Evolutionary conservation across 2,329 filamentous ascomycete genomes (phyloP), one percentile per base, ranked within the genome.

Genomic region (Neonectria sp.): DNA sequence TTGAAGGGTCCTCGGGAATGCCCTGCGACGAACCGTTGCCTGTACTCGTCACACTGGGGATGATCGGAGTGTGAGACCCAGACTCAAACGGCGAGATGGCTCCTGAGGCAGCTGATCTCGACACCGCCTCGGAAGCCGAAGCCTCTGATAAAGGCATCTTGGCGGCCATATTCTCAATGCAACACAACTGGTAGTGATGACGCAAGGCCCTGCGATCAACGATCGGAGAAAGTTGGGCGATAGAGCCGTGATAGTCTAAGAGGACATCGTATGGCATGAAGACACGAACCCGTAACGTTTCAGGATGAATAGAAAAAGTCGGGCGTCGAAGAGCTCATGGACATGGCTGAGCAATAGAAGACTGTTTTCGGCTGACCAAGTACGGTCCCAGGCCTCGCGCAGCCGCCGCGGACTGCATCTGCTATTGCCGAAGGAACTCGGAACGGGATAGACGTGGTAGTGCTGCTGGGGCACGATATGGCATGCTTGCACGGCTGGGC

Each of bases 221-320:
- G 9, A 3, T 40, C 15, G 12, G 13, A 40, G 35, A 17, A 4
- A 40, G 12, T 4, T 40, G 15, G 35, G 35, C 35, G 4, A 40
- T 4, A 40, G 13, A 15, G 35, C 15, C 35, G 7, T 40, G 35
- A 17, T 40, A 40, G 13, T 40, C 35, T 4, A 15, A 5, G 15
- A 73, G 21, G 21, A 63, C 35, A 33, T 75, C 53, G 48, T 63
- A 73, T 9, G 64, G 65, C 6, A 73, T 65, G 48, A 73, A 75
- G n/a, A 63, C 70, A 33, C 74, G 71, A 11, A 76, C 58, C 0
- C 60, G 67, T 2, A 67, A 31, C 4, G 74, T 75, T 12, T 63
- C 52, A 1, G 73, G 74, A 48, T 76, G 70, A 33, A 76, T 74
- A 1, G 74, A 73, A 21, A 75, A 68, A 75, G 49, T 4, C 73